These are phyloP conservation scores for Harrya chromipes DNA, from an alignment of 768 basidiomycete species.

Conservation along the genomic window DNA sequence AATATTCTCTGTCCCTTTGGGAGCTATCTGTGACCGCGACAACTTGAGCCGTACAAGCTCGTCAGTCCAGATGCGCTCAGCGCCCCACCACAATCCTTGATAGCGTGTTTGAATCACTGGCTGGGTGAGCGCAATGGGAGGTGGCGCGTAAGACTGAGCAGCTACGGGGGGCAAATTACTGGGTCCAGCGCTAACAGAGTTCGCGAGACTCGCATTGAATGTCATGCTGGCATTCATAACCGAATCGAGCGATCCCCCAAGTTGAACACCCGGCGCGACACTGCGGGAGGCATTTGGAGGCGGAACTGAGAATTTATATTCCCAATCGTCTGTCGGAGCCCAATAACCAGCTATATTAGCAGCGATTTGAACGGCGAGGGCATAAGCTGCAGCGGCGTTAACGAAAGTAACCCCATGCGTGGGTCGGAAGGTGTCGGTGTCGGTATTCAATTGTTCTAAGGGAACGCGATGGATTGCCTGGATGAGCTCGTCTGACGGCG, in stretches of 20 bases:
- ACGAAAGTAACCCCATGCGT: conserved; percentile 35
- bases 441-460: conserved; percentile 41
- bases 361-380: conserved; percentile 70
- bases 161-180: conserved; percentile 1
- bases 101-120: conserved; percentile 53
- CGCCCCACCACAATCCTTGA: conserved; percentile 88
- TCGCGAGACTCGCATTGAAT: conserved; percentile 37
- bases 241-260: conserved; percentile 35
- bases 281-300: conserved; percentile 15
- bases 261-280: conserved; percentile 9
- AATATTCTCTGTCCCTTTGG: conserved; percentile 58
- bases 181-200: conserved; percentile 1
- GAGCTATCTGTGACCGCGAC: conserved; percentile 63
- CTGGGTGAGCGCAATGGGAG: conserved; percentile 24
- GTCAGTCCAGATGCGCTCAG: conserved; percentile 83
- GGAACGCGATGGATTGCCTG: conserved; percentile 45
- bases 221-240: conserved; percentile 46
- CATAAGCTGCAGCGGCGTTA: conserved; percentile 59
- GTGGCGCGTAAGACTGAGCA: conserved; percentile 9
- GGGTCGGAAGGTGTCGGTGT: conserved; percentile 54
- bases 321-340: conserved; percentile 73
- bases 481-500: conserved; percentile 52
- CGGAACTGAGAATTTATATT: conserved; percentile 49
- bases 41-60: conserved; percentile 81
- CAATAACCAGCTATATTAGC: conserved; percentile 60